phyloP scores from a whole-genome alignment of 441 rosid species.

The Syzygium syzygioides region DNA sequence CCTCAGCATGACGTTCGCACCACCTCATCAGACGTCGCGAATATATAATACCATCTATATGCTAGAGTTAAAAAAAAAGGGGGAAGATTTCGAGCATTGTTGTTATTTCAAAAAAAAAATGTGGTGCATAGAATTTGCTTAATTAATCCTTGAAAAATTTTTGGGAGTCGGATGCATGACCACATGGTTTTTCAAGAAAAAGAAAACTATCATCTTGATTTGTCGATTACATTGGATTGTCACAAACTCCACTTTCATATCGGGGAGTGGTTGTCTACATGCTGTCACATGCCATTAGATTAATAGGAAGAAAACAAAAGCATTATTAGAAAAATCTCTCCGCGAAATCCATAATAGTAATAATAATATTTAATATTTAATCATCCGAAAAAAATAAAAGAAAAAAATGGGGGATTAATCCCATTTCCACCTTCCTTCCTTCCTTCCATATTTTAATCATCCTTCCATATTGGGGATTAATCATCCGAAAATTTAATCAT shows the following conservation, averaged over 20 bases:
- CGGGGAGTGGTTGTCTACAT: neutral
- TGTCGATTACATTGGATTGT: neutral
- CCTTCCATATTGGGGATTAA: no score
- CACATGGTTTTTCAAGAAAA: neutral
- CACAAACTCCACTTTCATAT: neutral
- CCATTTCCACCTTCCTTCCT: neutral
- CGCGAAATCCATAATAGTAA: neutral
- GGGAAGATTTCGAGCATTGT: neutral
- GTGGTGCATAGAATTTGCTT: neutral
- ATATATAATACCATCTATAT: neutral
- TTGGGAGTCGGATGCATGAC: neutral
- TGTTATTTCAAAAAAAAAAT: neutral
- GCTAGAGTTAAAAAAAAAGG: no score
- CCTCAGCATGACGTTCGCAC: accelerated
- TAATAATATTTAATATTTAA: neutral
- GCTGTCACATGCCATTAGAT: neutral
- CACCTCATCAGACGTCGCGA: neutral
- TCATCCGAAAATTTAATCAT: no score
- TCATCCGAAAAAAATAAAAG: neutral
- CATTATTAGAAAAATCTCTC: neutral
- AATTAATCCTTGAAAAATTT: neutral
- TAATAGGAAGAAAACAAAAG: neutral
- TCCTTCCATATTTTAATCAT: neutral
- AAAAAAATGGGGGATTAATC: neutral
- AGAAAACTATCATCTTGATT: neutral